These are phyloP conservation scores for Coemansia sp. DNA, from an alignment of 192 early-diverging fungal genomes.

Conservation along the genomic window DNA sequence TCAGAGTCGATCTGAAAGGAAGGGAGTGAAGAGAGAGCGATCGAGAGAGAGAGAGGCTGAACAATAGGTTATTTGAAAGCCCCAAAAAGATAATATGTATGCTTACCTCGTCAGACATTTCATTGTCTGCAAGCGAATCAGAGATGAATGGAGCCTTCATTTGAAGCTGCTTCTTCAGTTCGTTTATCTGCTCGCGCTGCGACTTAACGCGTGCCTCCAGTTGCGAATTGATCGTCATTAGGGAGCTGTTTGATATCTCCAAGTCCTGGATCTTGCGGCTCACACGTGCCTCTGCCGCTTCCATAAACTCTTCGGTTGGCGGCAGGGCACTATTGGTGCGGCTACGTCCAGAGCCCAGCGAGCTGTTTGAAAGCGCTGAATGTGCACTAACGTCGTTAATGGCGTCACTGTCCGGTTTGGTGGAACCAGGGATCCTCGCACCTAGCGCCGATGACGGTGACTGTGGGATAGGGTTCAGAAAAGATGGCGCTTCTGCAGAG, in stretches of 20 bases:
- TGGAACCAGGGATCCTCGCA: constrained; percentile 16
- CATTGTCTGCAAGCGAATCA: constrained; percentile 29
- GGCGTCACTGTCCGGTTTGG: not conserved
- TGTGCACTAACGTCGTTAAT: constrained; percentile 25
- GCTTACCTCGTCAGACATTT: constrained; percentile 55
- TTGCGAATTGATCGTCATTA: constrained; percentile 52
- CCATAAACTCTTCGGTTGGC: constrained; percentile 49
- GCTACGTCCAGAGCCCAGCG: constrained; percentile 37
- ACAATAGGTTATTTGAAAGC: not conserved
- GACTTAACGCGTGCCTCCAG: constrained; percentile 51
- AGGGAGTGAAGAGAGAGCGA: not conserved
- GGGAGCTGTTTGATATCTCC: constrained; percentile 56
- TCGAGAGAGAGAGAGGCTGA: not conserved
- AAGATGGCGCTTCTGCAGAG: constrained; percentile 20
- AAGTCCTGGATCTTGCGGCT: constrained; percentile 58
- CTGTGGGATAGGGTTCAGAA: constrained; percentile 55
- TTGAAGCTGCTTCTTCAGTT: constrained; percentile 52
- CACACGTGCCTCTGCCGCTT: constrained; percentile 54
- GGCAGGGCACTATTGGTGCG: constrained; percentile 42
- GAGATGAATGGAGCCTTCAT: constrained; percentile 24
- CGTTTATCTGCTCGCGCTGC: constrained; percentile 48
- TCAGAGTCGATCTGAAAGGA: not conserved
- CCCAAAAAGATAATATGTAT: constrained; percentile 7
- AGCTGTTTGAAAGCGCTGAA: constrained; percentile 49
- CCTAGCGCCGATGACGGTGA: constrained; percentile 49